Evolutionary conservation across 176 grass and related monocot species (phyloP).

Genomic region (Luzula sylvatica): DNA sequence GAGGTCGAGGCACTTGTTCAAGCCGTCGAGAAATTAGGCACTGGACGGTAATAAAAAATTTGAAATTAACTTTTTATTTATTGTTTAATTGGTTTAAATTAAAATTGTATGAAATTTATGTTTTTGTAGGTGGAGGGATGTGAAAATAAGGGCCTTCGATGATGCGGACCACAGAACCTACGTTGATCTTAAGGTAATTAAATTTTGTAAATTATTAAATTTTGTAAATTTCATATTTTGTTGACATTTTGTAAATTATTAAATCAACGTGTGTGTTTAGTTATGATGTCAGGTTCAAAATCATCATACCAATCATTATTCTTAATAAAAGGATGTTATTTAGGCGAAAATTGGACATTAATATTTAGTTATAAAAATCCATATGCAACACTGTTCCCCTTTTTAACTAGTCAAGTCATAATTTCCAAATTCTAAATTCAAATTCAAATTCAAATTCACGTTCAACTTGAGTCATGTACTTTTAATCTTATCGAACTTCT

Average conservation of each 20-base stretch:
- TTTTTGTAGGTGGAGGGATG: constrained; percentile 82
- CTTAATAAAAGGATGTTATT: not conserved
- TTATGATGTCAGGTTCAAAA: constrained; percentile 8
- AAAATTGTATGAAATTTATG: constrained; percentile 10
- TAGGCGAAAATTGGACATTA: not conserved
- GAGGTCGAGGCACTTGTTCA: constrained; percentile 96
- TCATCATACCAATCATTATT: constrained; percentile 5
- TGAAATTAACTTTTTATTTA: constrained; percentile 11
- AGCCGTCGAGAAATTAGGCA: constrained; percentile 96
- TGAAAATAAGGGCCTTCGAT: constrained; percentile 93
- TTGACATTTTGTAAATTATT: not conserved
- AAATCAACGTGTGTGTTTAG: not conserved
- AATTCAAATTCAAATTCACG: no score
- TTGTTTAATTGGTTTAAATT: not conserved
- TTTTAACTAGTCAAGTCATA: constrained; percentile 3
- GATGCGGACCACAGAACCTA: constrained; percentile 88
- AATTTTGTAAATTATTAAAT: not conserved
- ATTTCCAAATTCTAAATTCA: constrained; percentile 17
- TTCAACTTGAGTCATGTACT: constrained; percentile 3
- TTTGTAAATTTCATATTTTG: not conserved
- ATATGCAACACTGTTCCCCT: not conserved
- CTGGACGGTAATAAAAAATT: constrained; percentile 89
- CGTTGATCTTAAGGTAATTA: constrained; percentile 91
- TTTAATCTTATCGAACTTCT: not conserved
- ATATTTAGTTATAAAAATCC: not conserved